A percentile compares a stretch with the other conserved stretches of the same genome.
Conservation (phyloP, 2,329 filamentous ascomycete species). For the Beauveria australis region DNA sequence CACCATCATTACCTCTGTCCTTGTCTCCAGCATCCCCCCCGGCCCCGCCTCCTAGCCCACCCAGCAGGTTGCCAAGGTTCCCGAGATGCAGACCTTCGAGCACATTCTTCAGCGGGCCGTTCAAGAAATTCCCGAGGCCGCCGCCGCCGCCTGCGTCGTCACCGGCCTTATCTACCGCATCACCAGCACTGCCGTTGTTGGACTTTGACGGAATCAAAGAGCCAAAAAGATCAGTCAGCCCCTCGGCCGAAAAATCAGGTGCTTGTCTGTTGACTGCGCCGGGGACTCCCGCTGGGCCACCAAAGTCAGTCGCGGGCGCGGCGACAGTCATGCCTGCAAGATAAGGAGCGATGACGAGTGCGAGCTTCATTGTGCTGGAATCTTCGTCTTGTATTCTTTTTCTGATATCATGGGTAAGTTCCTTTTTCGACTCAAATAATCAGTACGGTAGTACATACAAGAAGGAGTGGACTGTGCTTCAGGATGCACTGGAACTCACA, state of each 20-base stretch:
- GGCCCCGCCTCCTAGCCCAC: not conserved
- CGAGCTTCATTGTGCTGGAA: not conserved
- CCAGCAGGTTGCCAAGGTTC: not conserved
- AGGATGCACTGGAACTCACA: too few relatives aligned
- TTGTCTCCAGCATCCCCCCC: not conserved
- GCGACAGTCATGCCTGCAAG: constrained; percentile 3
- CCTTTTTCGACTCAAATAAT: too few relatives aligned
- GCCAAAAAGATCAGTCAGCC: not conserved
- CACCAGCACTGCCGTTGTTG: not conserved
- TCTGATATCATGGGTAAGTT: not conserved
- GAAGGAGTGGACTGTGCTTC: too few relatives aligned
- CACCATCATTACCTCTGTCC: not conserved
- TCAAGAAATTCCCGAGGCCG: not conserved
- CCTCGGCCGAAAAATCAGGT: not conserved
- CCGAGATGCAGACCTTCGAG: not conserved
- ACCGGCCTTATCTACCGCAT: not conserved
- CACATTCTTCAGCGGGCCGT: not conserved
- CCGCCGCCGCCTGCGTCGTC: not conserved
- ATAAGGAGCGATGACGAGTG: not conserved
- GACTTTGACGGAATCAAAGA: not conserved
- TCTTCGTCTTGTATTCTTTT: not conserved
- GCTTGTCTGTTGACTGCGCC: not conserved
- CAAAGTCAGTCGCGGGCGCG: not conserved
- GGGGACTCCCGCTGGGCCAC: not conserved
- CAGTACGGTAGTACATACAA: too few relatives aligned